These are phyloP conservation scores for Thalassiosira livingstoniorum DNA, from an alignment of 352 stramenopile species.

Conservation along the genomic window DNA sequence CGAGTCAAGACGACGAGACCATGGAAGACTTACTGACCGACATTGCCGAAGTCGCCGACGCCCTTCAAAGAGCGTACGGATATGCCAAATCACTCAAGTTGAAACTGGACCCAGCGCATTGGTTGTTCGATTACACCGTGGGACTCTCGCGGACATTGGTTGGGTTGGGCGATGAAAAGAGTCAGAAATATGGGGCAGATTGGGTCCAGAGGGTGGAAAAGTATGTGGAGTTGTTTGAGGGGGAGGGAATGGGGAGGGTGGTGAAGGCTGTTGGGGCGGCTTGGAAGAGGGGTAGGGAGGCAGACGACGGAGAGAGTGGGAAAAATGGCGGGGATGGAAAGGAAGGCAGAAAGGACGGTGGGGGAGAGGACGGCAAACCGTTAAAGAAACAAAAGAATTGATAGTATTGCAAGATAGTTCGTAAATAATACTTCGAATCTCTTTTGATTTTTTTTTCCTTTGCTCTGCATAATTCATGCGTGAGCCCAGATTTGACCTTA, in stretches of 20 bases:
- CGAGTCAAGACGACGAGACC: slow-evolving; percentile 57
- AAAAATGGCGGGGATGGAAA: not conserved
- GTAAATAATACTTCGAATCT: no score
- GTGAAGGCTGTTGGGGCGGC: slow-evolving; percentile 62
- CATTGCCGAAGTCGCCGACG: slow-evolving; percentile 79
- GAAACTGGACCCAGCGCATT: slow-evolving; percentile 67
- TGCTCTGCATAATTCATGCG: no score
- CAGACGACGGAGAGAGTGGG: not conserved
- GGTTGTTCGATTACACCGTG: slow-evolving; percentile 77
- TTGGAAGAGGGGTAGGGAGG: slow-evolving; percentile 42
- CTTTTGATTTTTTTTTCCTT: no score
- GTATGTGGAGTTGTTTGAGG: slow-evolving; percentile 72
- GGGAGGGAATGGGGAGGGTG: slow-evolving; percentile 71
- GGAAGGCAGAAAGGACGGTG: not conserved
- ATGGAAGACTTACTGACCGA: slow-evolving; percentile 57
- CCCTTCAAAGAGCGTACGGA: slow-evolving; percentile 60
- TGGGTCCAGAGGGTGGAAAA: slow-evolving; percentile 74
- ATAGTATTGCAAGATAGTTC: no score
- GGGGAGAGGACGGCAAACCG: slow-evolving; percentile 11
- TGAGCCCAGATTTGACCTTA: no score
- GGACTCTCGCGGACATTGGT: slow-evolving; percentile 75
- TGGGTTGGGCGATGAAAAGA: slow-evolving; percentile 78
- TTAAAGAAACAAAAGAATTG: slow-evolving; percentile 10
- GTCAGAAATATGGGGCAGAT: slow-evolving; percentile 75
- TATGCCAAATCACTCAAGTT: slow-evolving; percentile 72